Evolutionary conservation across 495 filamentous ascomycete species (phyloP).

Genomic region (Neohortaea acidophila): DNA sequence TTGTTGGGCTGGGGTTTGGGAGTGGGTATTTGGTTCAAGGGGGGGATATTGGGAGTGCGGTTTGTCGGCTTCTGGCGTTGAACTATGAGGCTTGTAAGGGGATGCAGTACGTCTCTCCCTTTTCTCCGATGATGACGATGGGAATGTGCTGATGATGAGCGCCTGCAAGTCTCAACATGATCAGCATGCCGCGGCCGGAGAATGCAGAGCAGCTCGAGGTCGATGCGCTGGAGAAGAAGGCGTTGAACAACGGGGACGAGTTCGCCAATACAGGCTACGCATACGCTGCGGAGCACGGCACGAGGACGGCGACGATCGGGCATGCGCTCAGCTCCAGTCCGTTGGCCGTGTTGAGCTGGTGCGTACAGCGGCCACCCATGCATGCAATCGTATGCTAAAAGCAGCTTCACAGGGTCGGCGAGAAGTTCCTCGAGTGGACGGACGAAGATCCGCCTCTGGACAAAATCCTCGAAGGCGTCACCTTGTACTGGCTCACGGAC

Average conservation of each 20-base stretch:
- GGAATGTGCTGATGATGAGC: too few species aligned
- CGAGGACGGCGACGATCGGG: slow-evolving; percentile 45
- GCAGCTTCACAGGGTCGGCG: slow-evolving; percentile 32
- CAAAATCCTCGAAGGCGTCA: slow-evolving; percentile 41
- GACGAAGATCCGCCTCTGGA: slow-evolving; percentile 39
- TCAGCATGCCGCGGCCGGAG: slow-evolving; percentile 1
- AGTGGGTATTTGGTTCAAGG: slow-evolving; percentile 50
- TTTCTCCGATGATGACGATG: too few species aligned
- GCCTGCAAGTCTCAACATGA: slow-evolving; percentile 22
- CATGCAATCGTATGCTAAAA: not conserved
- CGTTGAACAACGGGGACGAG: slow-evolving; percentile 17
- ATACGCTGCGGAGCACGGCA: slow-evolving; percentile 45
- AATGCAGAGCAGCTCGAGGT: slow-evolving; percentile 1
- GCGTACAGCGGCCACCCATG: too few species aligned
- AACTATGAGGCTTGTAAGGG: slow-evolving; percentile 23
- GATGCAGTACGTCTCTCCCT: slow-evolving; percentile 29
- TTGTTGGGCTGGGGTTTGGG: slow-evolving; percentile 44
- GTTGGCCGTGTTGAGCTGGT: slow-evolving; percentile 48
- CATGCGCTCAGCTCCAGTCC: slow-evolving; percentile 41
- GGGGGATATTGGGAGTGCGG: slow-evolving; percentile 46
- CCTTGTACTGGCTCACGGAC: slow-evolving; percentile 53
- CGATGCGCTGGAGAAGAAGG: slow-evolving; percentile 13
- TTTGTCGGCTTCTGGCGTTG: slow-evolving; percentile 18
- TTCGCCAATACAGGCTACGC: slow-evolving; percentile 33
- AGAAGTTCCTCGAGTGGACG: slow-evolving; percentile 53